Conservation (phyloP, 2,329 filamentous ascomycete species). For the Lomentospora prolificans region DNA sequence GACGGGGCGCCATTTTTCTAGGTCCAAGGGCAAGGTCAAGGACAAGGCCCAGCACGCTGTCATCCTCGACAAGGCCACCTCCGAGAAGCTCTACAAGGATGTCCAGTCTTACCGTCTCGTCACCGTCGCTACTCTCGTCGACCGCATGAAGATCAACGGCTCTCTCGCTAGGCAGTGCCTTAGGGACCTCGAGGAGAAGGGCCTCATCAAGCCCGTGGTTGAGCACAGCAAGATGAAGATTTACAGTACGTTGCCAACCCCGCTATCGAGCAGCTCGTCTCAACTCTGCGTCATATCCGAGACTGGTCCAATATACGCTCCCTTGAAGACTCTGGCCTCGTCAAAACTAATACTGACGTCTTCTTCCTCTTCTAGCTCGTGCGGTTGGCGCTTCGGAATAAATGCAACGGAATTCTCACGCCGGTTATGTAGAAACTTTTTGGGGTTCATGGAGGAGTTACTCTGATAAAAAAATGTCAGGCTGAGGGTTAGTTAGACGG, state of each 20-base stretch:
- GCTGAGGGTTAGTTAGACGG: conserved; percentile 9
- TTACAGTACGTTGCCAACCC: conserved; percentile 58
- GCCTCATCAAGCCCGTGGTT: conserved; percentile 95
- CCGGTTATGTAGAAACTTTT: conserved; percentile 7
- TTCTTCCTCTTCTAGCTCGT: conserved; percentile 35
- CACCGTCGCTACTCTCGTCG: conserved; percentile 96
- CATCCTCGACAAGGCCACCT: conserved; percentile 94
- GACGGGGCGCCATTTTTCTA: conserved; percentile 7
- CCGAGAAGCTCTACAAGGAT: conserved; percentile 99
- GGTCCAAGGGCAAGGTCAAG: conserved; percentile 69
- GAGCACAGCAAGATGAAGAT: conserved; percentile 96
- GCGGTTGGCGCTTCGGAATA: conserved; percentile 45
- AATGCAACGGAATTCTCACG: conserved; percentile 14
- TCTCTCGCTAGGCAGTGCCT: conserved; percentile 86
- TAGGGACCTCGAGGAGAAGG: conserved; percentile 92
- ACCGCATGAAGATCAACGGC: conserved; percentile 99
- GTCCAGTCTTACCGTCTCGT: conserved; percentile 99
- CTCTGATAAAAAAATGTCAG: conserved; percentile 7
- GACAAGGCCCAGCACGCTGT: conserved; percentile 99
- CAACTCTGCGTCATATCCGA: too few species aligned
- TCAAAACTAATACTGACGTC: conserved; percentile 18
- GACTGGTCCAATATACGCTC: too few species aligned
- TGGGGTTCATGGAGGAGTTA: conserved; percentile 9
- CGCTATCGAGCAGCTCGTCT: not conserved
- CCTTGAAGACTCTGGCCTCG: too few species aligned